Conservation (phyloP, 2,329 filamentous ascomycete species). For the Ramichloridium luteum region DNA sequence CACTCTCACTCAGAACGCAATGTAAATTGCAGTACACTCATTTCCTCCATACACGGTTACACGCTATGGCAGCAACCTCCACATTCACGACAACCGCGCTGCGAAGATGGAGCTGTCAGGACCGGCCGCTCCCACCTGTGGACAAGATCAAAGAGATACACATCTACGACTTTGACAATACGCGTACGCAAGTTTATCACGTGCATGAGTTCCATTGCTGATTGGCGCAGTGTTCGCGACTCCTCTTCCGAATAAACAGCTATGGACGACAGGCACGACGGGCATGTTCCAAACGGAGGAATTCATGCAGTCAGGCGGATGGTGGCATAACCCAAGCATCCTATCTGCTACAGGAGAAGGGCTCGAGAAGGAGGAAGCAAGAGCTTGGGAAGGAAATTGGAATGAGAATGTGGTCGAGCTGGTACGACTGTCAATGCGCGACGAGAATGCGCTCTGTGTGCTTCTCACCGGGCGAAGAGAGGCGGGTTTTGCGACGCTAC, state of each 20-base stretch:
- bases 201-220: slow-evolving; percentile 6
- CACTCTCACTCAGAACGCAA: too few species aligned
- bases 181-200: slow-evolving; percentile 43
- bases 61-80: slow-evolving; percentile 1
- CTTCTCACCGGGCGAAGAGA: slow-evolving; percentile 81
- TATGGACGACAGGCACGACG: slow-evolving; percentile 73
- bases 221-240: slow-evolving; percentile 64
- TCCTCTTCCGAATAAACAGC: slow-evolving; percentile 72
- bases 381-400: slow-evolving; percentile 90
- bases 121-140: slow-evolving; percentile 57
- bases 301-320: slow-evolving; percentile 61
- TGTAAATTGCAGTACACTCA: too few species aligned
- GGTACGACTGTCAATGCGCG: slow-evolving; percentile 65
- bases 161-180: slow-evolving; percentile 98
- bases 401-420: slow-evolving; percentile 77
- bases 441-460: slow-evolving; percentile 74
- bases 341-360: slow-evolving; percentile 78
- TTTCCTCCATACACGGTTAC: too few species aligned
- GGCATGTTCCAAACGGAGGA: slow-evolving; percentile 66
- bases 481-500: slow-evolving; percentile 59
- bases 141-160: slow-evolving; percentile 68
- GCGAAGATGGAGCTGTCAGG: slow-evolving; percentile 71
- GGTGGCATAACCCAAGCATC: slow-evolving; percentile 92
- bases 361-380: slow-evolving; percentile 64
- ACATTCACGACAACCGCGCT: slow-evolving; percentile 56